phyloP scores from a whole-genome alignment of 83 land plant species.

The Larix sibirica region DNA sequence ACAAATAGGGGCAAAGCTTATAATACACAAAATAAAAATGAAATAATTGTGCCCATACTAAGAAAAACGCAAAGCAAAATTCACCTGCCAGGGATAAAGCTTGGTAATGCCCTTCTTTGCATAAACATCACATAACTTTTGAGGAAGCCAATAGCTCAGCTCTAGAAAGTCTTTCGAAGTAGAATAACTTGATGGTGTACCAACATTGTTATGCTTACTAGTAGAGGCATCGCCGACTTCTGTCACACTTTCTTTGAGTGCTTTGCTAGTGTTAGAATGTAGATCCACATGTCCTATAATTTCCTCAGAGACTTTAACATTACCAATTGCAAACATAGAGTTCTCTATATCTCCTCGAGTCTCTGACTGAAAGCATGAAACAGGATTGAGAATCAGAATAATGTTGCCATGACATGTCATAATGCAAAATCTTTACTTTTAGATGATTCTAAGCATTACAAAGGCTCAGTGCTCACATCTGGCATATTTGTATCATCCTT shows the following conservation, averaged over 20 bases:
- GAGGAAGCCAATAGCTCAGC: slow-evolving; percentile 42
- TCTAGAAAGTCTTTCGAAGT: slow-evolving; percentile 13
- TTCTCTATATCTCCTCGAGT: not conserved
- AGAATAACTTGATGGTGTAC: slow-evolving; percentile 8
- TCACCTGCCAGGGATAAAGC: slow-evolving; percentile 57
- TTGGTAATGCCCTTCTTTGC: slow-evolving; percentile 37
- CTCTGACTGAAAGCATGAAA: slow-evolving; percentile 6
- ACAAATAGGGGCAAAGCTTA: not conserved
- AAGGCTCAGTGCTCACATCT: not conserved
- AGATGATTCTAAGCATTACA: not conserved
- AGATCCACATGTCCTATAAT: not conserved
- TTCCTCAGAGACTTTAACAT: not conserved
- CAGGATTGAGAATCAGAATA: not conserved
- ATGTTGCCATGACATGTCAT: not conserved
- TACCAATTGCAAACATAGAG: not conserved
- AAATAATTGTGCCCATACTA: not conserved
- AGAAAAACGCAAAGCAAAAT: not conserved
- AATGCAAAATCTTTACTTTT: not conserved
- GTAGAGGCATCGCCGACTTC: not conserved
- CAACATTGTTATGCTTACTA: not conserved
- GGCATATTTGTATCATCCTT: not conserved
- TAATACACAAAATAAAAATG: not conserved
- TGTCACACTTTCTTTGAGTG: not conserved
- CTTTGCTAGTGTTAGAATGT: not conserved
- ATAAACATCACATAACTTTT: slow-evolving; percentile 31